A percentile compares a stretch with the other conserved stretches of the same genome.
Conservation (phyloP, 1,284 basidiomycete species). For the Fomitiporia mediterranea region DNA sequence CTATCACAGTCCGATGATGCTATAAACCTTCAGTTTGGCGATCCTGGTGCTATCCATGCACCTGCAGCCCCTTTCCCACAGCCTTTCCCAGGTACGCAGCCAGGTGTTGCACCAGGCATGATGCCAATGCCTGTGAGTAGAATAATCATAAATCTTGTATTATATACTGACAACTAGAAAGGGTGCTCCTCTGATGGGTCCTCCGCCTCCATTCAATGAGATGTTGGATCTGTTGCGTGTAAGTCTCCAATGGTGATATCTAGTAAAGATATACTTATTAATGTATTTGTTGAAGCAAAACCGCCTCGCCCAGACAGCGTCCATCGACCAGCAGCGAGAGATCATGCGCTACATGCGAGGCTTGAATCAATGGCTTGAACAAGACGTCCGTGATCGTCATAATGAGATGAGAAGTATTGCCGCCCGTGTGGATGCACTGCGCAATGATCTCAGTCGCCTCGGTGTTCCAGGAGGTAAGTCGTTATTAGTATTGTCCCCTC, state of each 20-base stretch:
- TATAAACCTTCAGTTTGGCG: not conserved
- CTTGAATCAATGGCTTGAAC: slow-evolving; percentile 69
- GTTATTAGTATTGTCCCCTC: not conserved
- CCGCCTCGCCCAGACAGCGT: slow-evolving; percentile 62
- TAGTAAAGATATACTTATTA: not conserved
- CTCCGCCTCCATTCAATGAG: slow-evolving; percentile 24
- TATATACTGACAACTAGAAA: slow-evolving; percentile 18
- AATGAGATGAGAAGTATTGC: slow-evolving; percentile 61
- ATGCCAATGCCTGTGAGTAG: slow-evolving; percentile 9
- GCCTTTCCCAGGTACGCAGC: not conserved
- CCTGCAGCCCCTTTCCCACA: slow-evolving; percentile 1
- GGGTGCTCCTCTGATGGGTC: not conserved
- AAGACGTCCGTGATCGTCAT: slow-evolving; percentile 71
- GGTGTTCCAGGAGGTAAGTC: slow-evolving; percentile 28
- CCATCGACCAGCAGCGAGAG: slow-evolving; percentile 71
- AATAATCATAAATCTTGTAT: not conserved
- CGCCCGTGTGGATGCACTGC: slow-evolving; percentile 52
- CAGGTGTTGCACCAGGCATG: not conserved
- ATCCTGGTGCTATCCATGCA: not conserved
- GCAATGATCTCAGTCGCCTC: slow-evolving; percentile 43
- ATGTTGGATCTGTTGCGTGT: slow-evolving; percentile 62
- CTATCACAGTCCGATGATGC: not conserved
- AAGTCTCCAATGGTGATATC: slow-evolving; percentile 23
- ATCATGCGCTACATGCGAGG: slow-evolving; percentile 69
- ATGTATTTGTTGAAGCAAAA: slow-evolving; percentile 51